Base-by-base conservation (phyloP, 2,329 filamentous ascomycete genomes). In the Cordyceps farinosa region DNA sequence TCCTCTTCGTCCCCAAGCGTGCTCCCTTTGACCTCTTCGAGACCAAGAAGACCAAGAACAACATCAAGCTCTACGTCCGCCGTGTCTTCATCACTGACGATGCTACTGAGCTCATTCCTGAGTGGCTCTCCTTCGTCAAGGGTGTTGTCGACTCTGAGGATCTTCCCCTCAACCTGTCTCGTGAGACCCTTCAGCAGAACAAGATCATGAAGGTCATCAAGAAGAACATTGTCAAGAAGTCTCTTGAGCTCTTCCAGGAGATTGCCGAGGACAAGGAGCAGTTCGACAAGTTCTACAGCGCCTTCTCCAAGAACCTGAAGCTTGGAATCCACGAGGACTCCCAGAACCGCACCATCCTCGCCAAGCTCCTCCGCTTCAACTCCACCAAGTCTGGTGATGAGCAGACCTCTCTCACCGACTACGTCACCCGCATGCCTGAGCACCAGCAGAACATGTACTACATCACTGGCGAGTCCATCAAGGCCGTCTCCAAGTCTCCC, bases 151-250 rank as follows among this genome's bases (percentile, higher is more conserved):
- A 99, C 84, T 99, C 95, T 75, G 95, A 99, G 87, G 95, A 99
- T 80, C 90, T 99, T 67, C 95, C 95, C 73, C 90, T 99, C 80
- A 99, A 99, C 89, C 82, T 99, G 84, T 98, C 95, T 76, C 95
- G 95, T 90, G 95, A 99, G 89, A 98, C 94, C 64, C 92, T 99
- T 57, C 95, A 99, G 84, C 95, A 98, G 87, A 99, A 98, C 91
- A 98, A 98, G 92, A 99, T 99, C 87, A 98, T 98, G 95, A 98
- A 98, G 90, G 95, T 98, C 80, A 98, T 98, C 88, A 96, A 96
- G 89, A 99, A 99, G 92, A 99, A 99, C 90, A 97, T 99, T 70
- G 93, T 99, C 87, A 99, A 98, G 93, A 99, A 99, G 91, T 91
- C 92, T 69, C 92, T 99, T 70, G 95, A 99, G 87, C 92, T 99